Percentiles rank a stretch among this genome's conserved stretches.
Evolutionary conservation across 257 asterid species (phyloP).

Genomic region (Nyctanthes arbortristis): DNA sequence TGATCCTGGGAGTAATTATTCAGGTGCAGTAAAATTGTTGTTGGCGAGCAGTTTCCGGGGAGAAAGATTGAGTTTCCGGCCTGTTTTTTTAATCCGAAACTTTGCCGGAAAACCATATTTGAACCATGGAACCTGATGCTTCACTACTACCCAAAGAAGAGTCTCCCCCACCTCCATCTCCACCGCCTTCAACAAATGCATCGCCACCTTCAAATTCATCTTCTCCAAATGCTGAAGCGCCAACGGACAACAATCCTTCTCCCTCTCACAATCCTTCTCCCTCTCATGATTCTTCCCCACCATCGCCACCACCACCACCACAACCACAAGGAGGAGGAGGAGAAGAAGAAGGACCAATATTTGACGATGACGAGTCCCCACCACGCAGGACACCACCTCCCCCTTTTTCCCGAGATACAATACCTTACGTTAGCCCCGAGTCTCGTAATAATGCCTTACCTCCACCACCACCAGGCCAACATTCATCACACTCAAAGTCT

Average conservation of each 20-base stretch:
- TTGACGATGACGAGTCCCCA: not conserved
- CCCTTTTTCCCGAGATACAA: constrained; percentile 20
- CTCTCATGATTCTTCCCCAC: constrained; percentile 5
- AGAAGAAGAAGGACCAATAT: constrained; percentile 17
- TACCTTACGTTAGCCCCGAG: not conserved
- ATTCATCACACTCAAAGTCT: constrained; percentile 3
- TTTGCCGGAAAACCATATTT: constrained; percentile 18
- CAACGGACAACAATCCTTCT: not conserved
- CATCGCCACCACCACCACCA: constrained; percentile 19
- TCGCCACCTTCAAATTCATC: not conserved
- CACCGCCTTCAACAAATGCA: not conserved
- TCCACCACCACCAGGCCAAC: constrained; percentile 32
- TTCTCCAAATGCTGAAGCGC: not conserved
- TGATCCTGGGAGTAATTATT: not conserved
- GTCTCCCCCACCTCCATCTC: constrained; percentile 8
- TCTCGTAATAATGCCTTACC: constrained; percentile 24
- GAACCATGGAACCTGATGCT: constrained; percentile 27
- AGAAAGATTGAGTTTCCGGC: constrained; percentile 22
- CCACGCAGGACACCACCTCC: not conserved
- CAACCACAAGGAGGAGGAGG: no score
- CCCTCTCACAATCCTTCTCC: constrained; percentile 10
- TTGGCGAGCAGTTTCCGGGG: constrained; percentile 20
- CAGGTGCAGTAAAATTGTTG: constrained; percentile 29
- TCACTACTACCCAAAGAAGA: not conserved
- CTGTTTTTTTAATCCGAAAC: not conserved